phyloP scores from a whole-genome alignment of 2,329 filamentous ascomycete species.

The Didymella segeticola region DNA sequence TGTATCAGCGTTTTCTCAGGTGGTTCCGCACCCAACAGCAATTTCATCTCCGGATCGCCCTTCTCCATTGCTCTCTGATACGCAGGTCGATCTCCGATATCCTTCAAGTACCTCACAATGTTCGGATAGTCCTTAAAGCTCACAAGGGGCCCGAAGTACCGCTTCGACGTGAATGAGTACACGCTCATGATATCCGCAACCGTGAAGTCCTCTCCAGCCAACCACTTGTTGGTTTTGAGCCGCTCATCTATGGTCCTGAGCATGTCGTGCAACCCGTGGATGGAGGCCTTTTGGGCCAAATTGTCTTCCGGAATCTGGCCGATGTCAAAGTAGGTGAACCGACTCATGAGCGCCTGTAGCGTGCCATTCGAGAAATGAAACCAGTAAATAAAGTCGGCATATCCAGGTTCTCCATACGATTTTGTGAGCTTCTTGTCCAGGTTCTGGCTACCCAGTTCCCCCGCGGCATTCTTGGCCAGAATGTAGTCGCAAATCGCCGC shows the following conservation, averaged over 20 bases:
- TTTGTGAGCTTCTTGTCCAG: conserved; percentile 18
- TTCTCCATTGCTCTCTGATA: conserved; percentile 58
- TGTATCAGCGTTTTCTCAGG: conserved; percentile 23
- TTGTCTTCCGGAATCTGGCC: conserved; percentile 32
- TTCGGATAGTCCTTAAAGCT: conserved; percentile 25
- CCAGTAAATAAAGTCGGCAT: conserved; percentile 68
- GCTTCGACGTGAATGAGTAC: conserved; percentile 66
- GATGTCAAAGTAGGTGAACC: conserved; percentile 34
- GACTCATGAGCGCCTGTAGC: conserved; percentile 45
- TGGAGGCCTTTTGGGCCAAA: conserved; percentile 18
- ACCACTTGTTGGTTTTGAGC: conserved; percentile 56
- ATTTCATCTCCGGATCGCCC: conserved; percentile 57
- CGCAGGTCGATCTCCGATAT: conserved; percentile 24
- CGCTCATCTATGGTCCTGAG: conserved; percentile 57
- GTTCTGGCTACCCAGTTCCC: conserved; percentile 51
- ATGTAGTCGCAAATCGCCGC: conserved; percentile 68
- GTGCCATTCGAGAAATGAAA: conserved; percentile 60
- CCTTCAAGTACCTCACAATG: conserved; percentile 26
- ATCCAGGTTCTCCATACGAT: conserved; percentile 54
- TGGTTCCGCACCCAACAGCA: conserved; percentile 23
- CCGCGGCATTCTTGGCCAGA: conserved; percentile 54
- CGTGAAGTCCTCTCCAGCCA: conserved; percentile 67
- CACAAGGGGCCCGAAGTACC: conserved; percentile 53
- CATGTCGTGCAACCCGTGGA: conserved; percentile 41
- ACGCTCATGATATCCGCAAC: conserved; percentile 69